phyloP scores from a whole-genome alignment of 352 stramenopile genomes.

The Globisporangium apiculatum region DNA sequence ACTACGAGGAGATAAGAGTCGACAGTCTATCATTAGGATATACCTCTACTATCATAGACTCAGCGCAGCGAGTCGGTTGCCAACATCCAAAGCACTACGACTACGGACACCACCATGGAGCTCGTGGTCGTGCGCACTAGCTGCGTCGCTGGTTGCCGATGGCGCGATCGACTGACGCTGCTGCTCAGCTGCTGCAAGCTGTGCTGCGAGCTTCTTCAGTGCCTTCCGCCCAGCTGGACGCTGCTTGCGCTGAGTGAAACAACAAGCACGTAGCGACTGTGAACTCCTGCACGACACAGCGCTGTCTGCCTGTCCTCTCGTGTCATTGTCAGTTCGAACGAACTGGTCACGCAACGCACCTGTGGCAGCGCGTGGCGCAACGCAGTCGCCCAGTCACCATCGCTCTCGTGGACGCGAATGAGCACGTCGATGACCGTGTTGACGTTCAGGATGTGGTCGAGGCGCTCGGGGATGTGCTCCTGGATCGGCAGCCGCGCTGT shows the following conservation, averaged over 20 bases:
- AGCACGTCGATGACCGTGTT: constrained; percentile 74
- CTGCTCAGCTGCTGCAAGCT: background rate
- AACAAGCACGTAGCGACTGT: background rate
- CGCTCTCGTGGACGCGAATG: constrained; percentile 34
- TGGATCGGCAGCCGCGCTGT: constrained; percentile 69
- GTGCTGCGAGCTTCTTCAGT: constrained; percentile 10
- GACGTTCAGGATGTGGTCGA: constrained; percentile 78
- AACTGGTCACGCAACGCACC: constrained; percentile 16
- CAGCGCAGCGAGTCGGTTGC: background rate
- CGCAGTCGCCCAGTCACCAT: constrained; percentile 39
- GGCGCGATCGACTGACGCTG: background rate
- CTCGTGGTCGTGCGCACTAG: no score
- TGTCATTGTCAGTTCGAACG: background rate
- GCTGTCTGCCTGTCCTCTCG: background rate
- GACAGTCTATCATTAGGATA: background rate
- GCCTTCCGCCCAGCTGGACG: constrained; percentile 30
- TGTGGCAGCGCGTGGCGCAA: constrained; percentile 43
- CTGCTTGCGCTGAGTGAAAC: constrained; percentile 29
- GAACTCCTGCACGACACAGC: no score
- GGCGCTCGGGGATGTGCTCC: constrained; percentile 51
- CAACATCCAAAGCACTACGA: background rate
- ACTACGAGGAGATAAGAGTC: no score
- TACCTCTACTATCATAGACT: background rate
- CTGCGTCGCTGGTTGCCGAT: background rate
- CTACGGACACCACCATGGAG: no score